Conservation (phyloP, 352 stramenopile species). For the Phytophthora multivora region DNA sequence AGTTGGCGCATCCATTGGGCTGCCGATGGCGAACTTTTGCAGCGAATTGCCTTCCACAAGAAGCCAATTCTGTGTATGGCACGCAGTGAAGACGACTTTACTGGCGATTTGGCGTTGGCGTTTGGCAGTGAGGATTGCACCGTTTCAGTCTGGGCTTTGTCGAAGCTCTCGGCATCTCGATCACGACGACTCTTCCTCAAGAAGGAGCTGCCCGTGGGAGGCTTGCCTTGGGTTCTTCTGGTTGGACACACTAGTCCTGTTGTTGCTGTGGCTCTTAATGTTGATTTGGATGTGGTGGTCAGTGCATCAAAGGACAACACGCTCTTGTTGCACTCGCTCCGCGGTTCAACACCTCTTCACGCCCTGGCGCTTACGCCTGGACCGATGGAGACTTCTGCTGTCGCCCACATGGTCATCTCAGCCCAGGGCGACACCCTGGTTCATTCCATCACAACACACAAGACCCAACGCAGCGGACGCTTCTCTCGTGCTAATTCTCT, state of each 20-base stretch:
- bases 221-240: conserved; percentile 79
- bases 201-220: conserved; percentile 81
- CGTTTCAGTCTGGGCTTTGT: conserved; percentile 86
- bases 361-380: conserved; percentile 60
- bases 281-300: conserved; percentile 83
- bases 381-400: conserved; percentile 48
- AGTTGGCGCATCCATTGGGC: conserved; percentile 90
- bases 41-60: conserved; percentile 89
- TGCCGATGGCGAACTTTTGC: conserved; percentile 80
- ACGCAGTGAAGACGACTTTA: conserved; percentile 86
- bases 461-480: conserved; percentile 35
- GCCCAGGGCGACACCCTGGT: conserved; percentile 72
- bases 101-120: conserved; percentile 78
- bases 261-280: conserved; percentile 79
- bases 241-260: conserved; percentile 80
- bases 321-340: conserved; percentile 78
- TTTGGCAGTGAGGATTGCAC: conserved; percentile 89
- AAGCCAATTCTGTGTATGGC: conserved; percentile 88
- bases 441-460: conserved; percentile 61
- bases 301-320: conserved; percentile 81
- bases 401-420: conserved; percentile 81
- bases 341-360: conserved; percentile 75
- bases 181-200: conserved; percentile 87
- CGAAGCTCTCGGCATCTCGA: conserved; percentile 75
- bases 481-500: conserved; percentile 46